Base-by-base conservation (phyloP, 2,329 filamentous ascomycete species). In the Teratosphaeria gauchensis region DNA sequence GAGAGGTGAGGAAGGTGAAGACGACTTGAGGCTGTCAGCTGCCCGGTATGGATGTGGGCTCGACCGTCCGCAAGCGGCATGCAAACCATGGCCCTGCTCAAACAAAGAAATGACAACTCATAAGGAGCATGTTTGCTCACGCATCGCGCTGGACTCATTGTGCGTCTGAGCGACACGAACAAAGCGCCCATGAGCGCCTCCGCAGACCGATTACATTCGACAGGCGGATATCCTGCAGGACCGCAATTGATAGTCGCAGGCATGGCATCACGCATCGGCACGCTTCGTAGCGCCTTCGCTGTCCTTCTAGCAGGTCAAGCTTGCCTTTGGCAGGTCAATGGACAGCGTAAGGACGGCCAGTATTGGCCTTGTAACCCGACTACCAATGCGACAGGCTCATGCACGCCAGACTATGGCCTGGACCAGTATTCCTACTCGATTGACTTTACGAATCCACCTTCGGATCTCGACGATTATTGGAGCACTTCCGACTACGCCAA, bases 1-100 rank as follows among this genome's bases (percentile, higher is more conserved):
- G 63, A 6, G 54, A 58, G 5, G 56, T 55, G 16, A 56, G 58
- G 56, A 67, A 62, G 56, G 51, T 57, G 53, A 65, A 67, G 54
- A 54, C 57, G 8, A 55, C 57, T 19, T 64, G 59, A 65, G n/a
- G 3, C 19, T 24, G n/a, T 48, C 19, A 5, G n/a, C 42, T 48
- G n/a, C 9, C 16, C 42, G 19, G 19, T 21, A 21, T n/a, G 19
- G 2, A 19, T 5, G 3, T 7, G 9, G n/a, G 6, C 42, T 19
- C 8, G n/a, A 48, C 1, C 11, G 42, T 19, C n/a, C 42, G 42
- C 7, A 48, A 48, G n/a, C 42, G 42, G 16, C 42, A 19, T 48
- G 19, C 16, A 21, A 16, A 8, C 5, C 4, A 9, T 16, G 42
- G n/a, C 8, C n/a, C 42, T 48, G 8, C 8, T 11, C 9, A 16